Percentiles rank a stretch among this genome's conserved stretches.
Conservation (phyloP, 1,139 yeast species). For the Candida neerlandica region DNA sequence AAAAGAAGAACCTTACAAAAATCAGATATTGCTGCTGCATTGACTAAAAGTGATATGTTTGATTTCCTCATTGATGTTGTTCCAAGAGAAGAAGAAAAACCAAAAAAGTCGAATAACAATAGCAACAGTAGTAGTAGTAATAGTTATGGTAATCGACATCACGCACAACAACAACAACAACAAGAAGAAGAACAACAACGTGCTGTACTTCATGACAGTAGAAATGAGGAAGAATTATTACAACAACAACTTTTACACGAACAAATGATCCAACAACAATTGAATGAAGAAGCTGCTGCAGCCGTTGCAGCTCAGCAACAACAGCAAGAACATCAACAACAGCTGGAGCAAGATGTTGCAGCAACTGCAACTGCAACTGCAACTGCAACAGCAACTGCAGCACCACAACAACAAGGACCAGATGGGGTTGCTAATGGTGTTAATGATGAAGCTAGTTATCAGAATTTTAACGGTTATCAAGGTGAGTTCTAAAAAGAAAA, state of each 20-base stretch:
- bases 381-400: background rate
- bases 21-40: slow-evolving; percentile 92
- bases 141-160: slow-evolving; percentile 8
- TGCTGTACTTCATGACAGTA: background rate
- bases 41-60: slow-evolving; percentile 94
- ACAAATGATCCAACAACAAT: slow-evolving; percentile 19
- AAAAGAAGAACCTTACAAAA: slow-evolving; percentile 92
- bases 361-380: slow-evolving; percentile 12
- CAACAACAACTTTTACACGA: slow-evolving; percentile 19
- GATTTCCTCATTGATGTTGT: slow-evolving; percentile 95
- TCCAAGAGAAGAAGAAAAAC: slow-evolving; percentile 76
- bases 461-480: slow-evolving; percentile 9
- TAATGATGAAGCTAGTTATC: slow-evolving; percentile 3
- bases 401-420: slow-evolving; percentile 4
- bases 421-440: slow-evolving; percentile 1
- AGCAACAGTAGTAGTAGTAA: slow-evolving; percentile 2
- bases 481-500: slow-evolving; percentile 4
- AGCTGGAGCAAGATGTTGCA: slow-evolving; percentile 2
- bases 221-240: slow-evolving; percentile 8
- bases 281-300: slow-evolving; percentile 9
- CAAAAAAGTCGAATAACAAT: slow-evolving; percentile 35
- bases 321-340: slow-evolving; percentile 11
- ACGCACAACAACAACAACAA: background rate
- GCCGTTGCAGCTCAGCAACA: slow-evolving; percentile 11
- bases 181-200: background rate